Percentiles rank a stretch among this genome's conserved stretches.
phyloP scores from a whole-genome alignment of 2,329 filamentous ascomycete genomes.

The Capronia americana region DNA sequence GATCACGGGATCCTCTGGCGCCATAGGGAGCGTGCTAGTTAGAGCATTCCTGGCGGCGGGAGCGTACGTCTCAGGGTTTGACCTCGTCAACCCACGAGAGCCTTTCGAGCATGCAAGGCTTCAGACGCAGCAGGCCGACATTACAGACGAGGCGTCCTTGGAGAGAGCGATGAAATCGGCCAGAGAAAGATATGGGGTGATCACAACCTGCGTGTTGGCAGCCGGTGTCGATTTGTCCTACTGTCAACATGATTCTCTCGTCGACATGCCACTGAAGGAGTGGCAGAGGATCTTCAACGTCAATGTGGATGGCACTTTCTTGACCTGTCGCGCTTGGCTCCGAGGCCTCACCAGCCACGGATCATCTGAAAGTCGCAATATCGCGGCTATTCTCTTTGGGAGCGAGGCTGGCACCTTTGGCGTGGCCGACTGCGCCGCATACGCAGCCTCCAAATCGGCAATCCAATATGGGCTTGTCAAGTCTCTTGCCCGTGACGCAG shows the following conservation, averaged over 20 bases:
- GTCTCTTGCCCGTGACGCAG: constrained; percentile 51
- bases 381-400: constrained; percentile 54
- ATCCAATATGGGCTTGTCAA: constrained; percentile 54
- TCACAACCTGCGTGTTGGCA: constrained; percentile 50
- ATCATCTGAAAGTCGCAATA: constrained; percentile 43
- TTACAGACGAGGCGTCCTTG: constrained; percentile 45
- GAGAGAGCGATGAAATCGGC: constrained; percentile 46
- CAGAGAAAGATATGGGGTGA: constrained; percentile 45
- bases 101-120: constrained; percentile 32
- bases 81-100: constrained; percentile 40
- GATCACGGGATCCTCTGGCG: constrained; percentile 51
- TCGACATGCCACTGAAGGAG: constrained; percentile 50
- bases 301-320: constrained; percentile 53
- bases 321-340: constrained; percentile 54
- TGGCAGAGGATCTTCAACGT: constrained; percentile 52
- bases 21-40: constrained; percentile 50
- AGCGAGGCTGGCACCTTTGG: constrained; percentile 55
- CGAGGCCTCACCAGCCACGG: constrained; percentile 43
- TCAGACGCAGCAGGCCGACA: constrained; percentile 43
- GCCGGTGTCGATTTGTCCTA: constrained; percentile 54
- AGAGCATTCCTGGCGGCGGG: constrained; percentile 52
- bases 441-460: constrained; percentile 54
- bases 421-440: constrained; percentile 52
- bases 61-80: constrained; percentile 50
- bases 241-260: constrained; percentile 47